phyloP scores from a whole-genome alignment of 805 yeast genomes.

The Candida orba region DNA sequence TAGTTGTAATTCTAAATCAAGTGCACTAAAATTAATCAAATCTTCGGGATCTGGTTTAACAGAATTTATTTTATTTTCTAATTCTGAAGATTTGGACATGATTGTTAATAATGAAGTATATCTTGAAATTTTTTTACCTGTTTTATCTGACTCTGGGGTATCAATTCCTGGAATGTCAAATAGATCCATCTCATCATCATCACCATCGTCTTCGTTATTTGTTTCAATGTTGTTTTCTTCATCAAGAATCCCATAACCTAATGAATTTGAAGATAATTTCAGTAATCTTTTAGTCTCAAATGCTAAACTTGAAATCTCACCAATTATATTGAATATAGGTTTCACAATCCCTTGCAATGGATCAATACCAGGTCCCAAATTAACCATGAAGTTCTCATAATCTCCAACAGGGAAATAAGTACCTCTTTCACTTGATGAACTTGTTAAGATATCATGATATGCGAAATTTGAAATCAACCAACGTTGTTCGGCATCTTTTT shows the following conservation, averaged over 20 bases:
- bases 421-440: constrained; percentile 51
- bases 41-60: constrained; percentile 48
- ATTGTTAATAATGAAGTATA: constrained; percentile 30
- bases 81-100: constrained; percentile 27
- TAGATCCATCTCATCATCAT: constrained; percentile 8
- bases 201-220: constrained; percentile 7
- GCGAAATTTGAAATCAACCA: constrained; percentile 76
- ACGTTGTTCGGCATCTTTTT: constrained; percentile 47
- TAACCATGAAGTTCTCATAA: constrained; percentile 36
- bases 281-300: constrained; percentile 39
- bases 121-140: constrained; percentile 21
- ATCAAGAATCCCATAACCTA: constrained; percentile 21
- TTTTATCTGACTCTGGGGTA: constrained; percentile 16
- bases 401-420: constrained; percentile 58
- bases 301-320: constrained; percentile 58
- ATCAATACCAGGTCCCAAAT: constrained; percentile 42
- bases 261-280: constrained; percentile 23
- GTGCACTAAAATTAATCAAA: constrained; percentile 29
- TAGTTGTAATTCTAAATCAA: constrained; percentile 58
- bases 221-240: constrained; percentile 11
- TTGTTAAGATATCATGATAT: constrained; percentile 69
- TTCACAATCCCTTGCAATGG: constrained; percentile 71
- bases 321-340: constrained; percentile 57
- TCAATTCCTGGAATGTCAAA: constrained; percentile 20
- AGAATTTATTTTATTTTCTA: constrained; percentile 43